These are phyloP conservation scores for Lachancea sp. DNA, from an alignment of 805 yeast genomes.

Conservation along the genomic window DNA sequence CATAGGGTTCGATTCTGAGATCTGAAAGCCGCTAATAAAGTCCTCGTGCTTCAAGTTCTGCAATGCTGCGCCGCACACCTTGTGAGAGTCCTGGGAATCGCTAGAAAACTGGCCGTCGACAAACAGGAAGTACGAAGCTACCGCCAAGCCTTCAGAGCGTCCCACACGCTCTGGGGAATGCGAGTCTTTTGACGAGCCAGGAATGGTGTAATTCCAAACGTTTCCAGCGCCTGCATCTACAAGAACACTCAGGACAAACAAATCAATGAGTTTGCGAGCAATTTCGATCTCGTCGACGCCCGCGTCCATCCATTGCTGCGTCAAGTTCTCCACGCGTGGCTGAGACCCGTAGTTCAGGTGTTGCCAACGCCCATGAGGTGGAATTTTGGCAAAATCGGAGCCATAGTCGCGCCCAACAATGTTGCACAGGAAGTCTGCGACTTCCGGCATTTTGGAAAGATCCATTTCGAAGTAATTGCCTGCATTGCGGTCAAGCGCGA, in stretches of 20 bases:
- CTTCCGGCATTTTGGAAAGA: slow-evolving; percentile 34
- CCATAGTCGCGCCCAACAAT: slow-evolving; percentile 44
- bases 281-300: slow-evolving; percentile 38
- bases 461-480: slow-evolving; percentile 40
- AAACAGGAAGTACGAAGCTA: slow-evolving; percentile 53
- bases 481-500: slow-evolving; percentile 31
- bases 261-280: slow-evolving; percentile 49
- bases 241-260: slow-evolving; percentile 53
- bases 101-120: slow-evolving; percentile 41
- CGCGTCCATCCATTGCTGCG: slow-evolving; percentile 34
- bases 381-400: slow-evolving; percentile 40
- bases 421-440: slow-evolving; percentile 41
- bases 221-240: slow-evolving; percentile 68
- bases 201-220: slow-evolving; percentile 45
- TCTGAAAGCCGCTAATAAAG: slow-evolving; percentile 43
- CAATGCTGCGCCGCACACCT: slow-evolving; percentile 42
- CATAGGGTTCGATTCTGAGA: slow-evolving; percentile 41
- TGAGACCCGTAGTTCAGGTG: slow-evolving; percentile 51
- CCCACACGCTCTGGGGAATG: slow-evolving; percentile 15
- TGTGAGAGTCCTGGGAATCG: slow-evolving; percentile 31
- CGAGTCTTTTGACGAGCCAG: slow-evolving; percentile 20
- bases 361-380: slow-evolving; percentile 66
- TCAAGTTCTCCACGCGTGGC: slow-evolving; percentile 39
- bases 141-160: slow-evolving; percentile 61
- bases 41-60: slow-evolving; percentile 31